phyloP scores from a whole-genome alignment of 495 filamentous ascomycete genomes.

The Penicillium daleae region DNA sequence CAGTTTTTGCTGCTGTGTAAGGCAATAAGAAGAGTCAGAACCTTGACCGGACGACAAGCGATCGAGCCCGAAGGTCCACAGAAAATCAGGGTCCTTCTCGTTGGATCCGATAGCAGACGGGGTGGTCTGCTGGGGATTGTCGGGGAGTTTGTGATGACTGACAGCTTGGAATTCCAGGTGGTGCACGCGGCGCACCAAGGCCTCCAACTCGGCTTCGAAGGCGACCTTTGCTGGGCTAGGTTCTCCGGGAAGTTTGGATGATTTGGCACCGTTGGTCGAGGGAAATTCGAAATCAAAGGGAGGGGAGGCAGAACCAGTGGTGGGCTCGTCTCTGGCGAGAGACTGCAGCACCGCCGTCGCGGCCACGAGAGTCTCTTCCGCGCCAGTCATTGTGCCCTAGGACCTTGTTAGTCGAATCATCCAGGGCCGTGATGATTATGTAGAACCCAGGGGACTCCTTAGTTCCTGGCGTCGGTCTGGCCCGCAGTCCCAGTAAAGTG shows the following conservation, averaged over 20 bases:
- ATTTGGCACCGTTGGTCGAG: constrained; percentile 46
- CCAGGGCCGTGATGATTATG: constrained; percentile 9
- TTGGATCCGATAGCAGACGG: constrained; percentile 57
- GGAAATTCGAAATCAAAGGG: constrained; percentile 45
- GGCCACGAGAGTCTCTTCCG: constrained; percentile 64
- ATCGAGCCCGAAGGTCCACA: constrained; percentile 46
- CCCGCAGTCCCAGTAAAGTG: background rate
- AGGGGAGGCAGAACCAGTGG: constrained; percentile 43
- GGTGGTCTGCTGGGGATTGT: constrained; percentile 61
- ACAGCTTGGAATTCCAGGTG: constrained; percentile 69
- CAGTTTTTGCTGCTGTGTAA: constrained; percentile 46
- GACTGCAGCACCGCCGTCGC: constrained; percentile 65
- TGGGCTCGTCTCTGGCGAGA: constrained; percentile 57
- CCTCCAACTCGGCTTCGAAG: constrained; percentile 72
- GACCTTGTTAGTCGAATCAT: constrained; percentile 26
- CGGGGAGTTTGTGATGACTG: constrained; percentile 61
- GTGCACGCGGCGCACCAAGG: constrained; percentile 68
- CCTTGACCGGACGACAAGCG: constrained; percentile 42
- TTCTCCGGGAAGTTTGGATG: constrained; percentile 66
- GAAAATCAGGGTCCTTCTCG: constrained; percentile 42
- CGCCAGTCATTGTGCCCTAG: constrained; percentile 57
- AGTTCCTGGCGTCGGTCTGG: background rate
- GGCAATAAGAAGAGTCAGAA: constrained; percentile 47
- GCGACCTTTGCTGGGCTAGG: constrained; percentile 63
- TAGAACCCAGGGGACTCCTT: background rate